phyloP scores from a whole-genome alignment of 768 basidiomycete species.

The Peribolospora kevripleyi region DNA sequence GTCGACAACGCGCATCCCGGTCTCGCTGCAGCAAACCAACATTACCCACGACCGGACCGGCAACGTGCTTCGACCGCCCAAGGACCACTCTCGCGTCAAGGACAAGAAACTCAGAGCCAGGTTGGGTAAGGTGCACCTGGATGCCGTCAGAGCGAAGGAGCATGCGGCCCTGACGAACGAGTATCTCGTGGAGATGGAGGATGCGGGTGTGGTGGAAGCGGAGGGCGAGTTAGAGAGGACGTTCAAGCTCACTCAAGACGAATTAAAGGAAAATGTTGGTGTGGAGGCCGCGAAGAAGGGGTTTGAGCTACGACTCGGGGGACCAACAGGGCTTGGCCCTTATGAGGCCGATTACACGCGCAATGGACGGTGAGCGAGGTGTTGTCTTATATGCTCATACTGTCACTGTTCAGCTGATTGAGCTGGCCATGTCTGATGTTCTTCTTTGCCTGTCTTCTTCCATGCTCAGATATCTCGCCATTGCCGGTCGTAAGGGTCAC shows the following conservation, averaged over 20 bases:
- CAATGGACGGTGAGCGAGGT: constrained; percentile 49
- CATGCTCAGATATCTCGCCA: constrained; percentile 47
- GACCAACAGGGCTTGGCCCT: constrained; percentile 34
- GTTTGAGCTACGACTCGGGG: constrained; percentile 56
- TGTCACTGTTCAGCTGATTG: background rate
- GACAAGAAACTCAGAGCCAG: no score
- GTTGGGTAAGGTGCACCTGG: no score
- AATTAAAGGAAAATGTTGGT: constrained; percentile 29
- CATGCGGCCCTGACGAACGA: constrained; percentile 3
- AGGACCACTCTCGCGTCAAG: no score
- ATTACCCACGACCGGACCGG: no score
- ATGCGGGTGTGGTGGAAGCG: constrained; percentile 45
- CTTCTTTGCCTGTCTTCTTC: background rate
- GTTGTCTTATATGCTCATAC: background rate
- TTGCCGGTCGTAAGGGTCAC: constrained; percentile 60
- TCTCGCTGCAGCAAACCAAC: no score
- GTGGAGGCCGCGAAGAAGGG: constrained; percentile 17
- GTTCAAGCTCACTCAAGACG: constrained; percentile 63
- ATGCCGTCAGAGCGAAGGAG: no score
- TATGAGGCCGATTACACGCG: constrained; percentile 65
- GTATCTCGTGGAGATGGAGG: constrained; percentile 39
- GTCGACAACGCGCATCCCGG: no score
- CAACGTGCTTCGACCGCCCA: no score
- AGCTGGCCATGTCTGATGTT: background rate
- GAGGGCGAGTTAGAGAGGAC: constrained; percentile 67